A percentile compares a stretch with the other conserved stretches of the same genome.
These are phyloP conservation scores for Odontarrhena argentea DNA, from an alignment of 345 rosid genomes.

Conservation along the genomic window DNA sequence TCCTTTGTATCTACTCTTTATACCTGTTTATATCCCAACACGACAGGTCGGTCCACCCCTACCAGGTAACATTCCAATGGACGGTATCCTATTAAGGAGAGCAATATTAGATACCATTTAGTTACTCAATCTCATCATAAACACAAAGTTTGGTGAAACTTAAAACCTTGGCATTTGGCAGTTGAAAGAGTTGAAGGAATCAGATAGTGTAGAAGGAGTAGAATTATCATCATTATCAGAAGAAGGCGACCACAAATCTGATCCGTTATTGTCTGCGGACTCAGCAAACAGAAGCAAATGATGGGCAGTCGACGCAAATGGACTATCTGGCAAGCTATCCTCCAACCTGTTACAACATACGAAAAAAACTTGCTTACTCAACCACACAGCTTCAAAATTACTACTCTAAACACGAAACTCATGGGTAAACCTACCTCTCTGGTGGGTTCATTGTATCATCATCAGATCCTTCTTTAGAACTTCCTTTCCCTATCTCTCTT, in stretches of 20 bases:
- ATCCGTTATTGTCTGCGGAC: constrained; percentile 35
- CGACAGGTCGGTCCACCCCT: constrained; percentile 85
- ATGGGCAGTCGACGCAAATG: constrained; percentile 37
- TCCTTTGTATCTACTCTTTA: constrained; percentile 8
- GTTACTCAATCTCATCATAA: constrained; percentile 3
- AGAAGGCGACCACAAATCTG: constrained; percentile 38
- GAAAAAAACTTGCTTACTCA: neutral
- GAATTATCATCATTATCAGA: constrained; percentile 48
- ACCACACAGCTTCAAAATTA: constrained; percentile 1
- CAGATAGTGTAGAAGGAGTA: constrained; percentile 45
- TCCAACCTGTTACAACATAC: constrained; percentile 36
- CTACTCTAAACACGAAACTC: neutral
- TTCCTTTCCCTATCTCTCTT: constrained; percentile 39
- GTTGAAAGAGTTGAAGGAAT: constrained; percentile 57
- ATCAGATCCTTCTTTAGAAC: constrained; percentile 45
- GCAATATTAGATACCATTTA: constrained; percentile 17
- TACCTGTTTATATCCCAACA: constrained; percentile 71
- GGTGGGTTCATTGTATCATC: constrained; percentile 40
- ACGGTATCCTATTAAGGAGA: constrained; percentile 44
- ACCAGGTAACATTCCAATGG: constrained; percentile 66
- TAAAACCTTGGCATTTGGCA: constrained; percentile 76
- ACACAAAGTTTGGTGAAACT: constrained; percentile 12
- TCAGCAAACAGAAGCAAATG: constrained; percentile 46
- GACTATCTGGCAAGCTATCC: constrained; percentile 45
- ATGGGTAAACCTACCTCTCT: constrained; percentile 34